Evolutionary conservation across 768 basidiomycete genomes (phyloP), one percentile per base, ranked within the genome.

Genomic region (Pisolithus microcarpus): DNA sequence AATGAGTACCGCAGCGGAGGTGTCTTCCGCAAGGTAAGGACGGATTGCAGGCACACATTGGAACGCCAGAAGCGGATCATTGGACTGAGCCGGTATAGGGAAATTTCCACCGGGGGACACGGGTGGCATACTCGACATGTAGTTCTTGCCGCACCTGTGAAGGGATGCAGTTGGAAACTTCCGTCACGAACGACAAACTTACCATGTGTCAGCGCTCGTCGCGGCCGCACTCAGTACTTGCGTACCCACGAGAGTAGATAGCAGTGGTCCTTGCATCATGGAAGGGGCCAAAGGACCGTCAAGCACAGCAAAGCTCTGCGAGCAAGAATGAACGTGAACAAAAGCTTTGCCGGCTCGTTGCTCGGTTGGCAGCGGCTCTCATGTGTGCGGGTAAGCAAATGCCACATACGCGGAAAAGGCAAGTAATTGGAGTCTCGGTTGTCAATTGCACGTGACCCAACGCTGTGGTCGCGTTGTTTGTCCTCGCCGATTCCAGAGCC

Each of bases 11-110:
- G 72, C 69, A 13, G 73, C 69, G 2, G 71, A 67, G 3, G 71
- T 69, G 21, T 82, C 81, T 55, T 77, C 79, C 15, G 75, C 73
- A 21, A 84, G 72, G 61, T 81, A 84, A 1, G 82, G 82, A 6
- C 75, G 72, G 21, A 82, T 74, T 3, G 78, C 77, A 26, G 79
- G 80, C 8, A 74, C 72, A 53, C 82, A 84, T 9, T 79, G 77
- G 37, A 84, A 63, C 7, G 80, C 77, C 23, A 83, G 72, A 38
- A 80, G 71, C n/a, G 80, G 66, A 1, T 59, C 61, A 0, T 66
- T 54, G 2, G 72, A 74, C 1, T 59, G 55, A 8, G 60, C 60
- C 6, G 76, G 72, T 4, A 66, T 48, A 2, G 70, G 72, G 52
- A 80, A 80, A 55, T 72, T 69, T 28, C 79, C 78, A 34, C 79